Evolutionary conservation across 2,329 filamentous ascomycete genomes (phyloP).

Genomic region (Cytospora schulzeri): DNA sequence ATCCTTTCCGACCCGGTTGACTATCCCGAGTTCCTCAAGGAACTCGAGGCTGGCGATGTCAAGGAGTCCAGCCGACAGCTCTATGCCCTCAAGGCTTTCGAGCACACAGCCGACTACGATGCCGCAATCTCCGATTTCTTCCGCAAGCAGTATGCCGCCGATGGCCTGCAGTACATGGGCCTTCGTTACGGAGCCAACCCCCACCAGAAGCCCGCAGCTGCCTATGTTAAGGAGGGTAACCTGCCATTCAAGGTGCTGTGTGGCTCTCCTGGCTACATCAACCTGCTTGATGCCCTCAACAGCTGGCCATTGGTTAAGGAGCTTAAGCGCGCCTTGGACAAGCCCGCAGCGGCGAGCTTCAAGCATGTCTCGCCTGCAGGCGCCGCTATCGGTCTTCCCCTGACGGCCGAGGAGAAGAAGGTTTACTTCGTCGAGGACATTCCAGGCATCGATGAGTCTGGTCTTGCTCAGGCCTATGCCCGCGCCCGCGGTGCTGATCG

Average conservation of each 20-base stretch:
- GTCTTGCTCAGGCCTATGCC: slow-evolving; percentile 90
- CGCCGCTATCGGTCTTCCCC: slow-evolving; percentile 87
- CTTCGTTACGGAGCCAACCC: slow-evolving; percentile 97
- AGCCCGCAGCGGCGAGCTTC: slow-evolving; percentile 94
- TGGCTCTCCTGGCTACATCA: slow-evolving; percentile 94
- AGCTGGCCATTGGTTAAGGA: slow-evolving; percentile 97
- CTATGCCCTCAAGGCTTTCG: slow-evolving; percentile 96
- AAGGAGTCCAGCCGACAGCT: slow-evolving; percentile 81
- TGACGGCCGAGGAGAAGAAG: slow-evolving; percentile 86
- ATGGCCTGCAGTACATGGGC: slow-evolving; percentile 78
- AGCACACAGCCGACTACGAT: slow-evolving; percentile 97
- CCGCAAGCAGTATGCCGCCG: slow-evolving; percentile 90
- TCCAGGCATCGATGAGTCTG: slow-evolving; percentile 80
- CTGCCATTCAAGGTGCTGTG: slow-evolving; percentile 94
- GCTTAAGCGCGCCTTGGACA: slow-evolving; percentile 82
- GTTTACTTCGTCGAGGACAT: slow-evolving; percentile 99
- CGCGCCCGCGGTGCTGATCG: slow-evolving; percentile 93
- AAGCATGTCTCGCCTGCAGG: slow-evolving; percentile 98
- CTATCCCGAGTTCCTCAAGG: slow-evolving; percentile 90
- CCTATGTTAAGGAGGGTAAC: slow-evolving; percentile 70
- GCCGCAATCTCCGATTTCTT: slow-evolving; percentile 94
- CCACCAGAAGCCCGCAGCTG: slow-evolving; percentile 94
- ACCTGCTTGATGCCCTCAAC: slow-evolving; percentile 93
- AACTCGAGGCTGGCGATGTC: slow-evolving; percentile 85
- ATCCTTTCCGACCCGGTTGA: slow-evolving; percentile 93